phyloP scores from a whole-genome alignment of 768 basidiomycete species.

The Termitomyces sp. region DNA sequence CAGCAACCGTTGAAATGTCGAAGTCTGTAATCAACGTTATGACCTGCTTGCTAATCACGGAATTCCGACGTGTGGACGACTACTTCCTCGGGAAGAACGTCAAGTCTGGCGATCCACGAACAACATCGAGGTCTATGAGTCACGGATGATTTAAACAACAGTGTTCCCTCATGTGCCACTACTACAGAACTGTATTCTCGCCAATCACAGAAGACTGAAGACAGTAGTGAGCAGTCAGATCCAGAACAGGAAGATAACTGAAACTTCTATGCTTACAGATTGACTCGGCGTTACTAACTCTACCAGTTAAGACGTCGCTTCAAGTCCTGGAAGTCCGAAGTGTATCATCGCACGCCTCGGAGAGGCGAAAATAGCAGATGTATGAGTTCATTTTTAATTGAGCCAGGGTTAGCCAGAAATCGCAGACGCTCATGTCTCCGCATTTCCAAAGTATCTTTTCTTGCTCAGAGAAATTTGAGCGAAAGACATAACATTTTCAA shows the following conservation, averaged over 20 bases:
- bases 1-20: conserved; percentile 26
- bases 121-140: conserved; percentile 36
- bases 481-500: conserved; percentile 19
- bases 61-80: conserved; percentile 44
- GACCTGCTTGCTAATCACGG: conserved; percentile 35
- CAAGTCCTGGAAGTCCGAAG: conserved; percentile 21
- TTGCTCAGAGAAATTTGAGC: conserved; percentile 28
- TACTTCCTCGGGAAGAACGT: conserved; percentile 42
- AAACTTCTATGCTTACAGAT: conserved; percentile 20
- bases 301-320: conserved; percentile 24
- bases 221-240: not conserved
- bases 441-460: conserved; percentile 25
- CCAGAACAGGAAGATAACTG: not conserved
- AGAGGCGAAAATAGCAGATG: not conserved
- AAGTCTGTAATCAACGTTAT: no score
- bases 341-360: conserved; percentile 22
- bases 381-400: not conserved
- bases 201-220: conserved; percentile 35
- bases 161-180: conserved; percentile 52
- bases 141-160: conserved; percentile 23
- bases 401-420: not conserved
- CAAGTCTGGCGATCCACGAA: conserved; percentile 31
- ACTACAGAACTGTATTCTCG: conserved; percentile 38
- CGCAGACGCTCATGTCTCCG: conserved; percentile 18
- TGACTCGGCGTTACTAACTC: conserved; percentile 26